Evolutionary conservation across 345 rosid genomes (phyloP), one percentile per base, ranked within the genome.

Genomic region (Syzygium aqueum): DNA sequence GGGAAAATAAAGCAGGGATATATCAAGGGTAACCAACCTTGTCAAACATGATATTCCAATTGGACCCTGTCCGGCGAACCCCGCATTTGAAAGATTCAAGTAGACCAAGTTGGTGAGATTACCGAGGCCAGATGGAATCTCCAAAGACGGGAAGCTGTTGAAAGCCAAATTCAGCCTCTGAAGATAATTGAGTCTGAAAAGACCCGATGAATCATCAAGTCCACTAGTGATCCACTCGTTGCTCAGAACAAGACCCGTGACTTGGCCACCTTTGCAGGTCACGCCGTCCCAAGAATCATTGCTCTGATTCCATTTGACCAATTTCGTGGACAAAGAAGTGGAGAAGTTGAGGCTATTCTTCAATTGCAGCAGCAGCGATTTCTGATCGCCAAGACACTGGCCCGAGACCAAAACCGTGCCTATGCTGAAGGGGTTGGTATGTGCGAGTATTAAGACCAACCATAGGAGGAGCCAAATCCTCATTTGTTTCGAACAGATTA

Each of bases 271-370:
- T 86, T 92, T 85, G 43, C 96, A 93, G 15, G 30, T 52, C 40
- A 94, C 90, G 16, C 96, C 95, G 3, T n/a, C 23, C 93, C 94
- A 94, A 1, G 53, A 92, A 86, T 89, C 88, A 3, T 43, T 15
- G 85, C n/a, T 57, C 10, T 43, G 84, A 85, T 83, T 84, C 94
- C 95, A 94, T 3, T 8, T 65, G 65, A 83, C 85, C 86, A 93
- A 54, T 53, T 84, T 88, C 0, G 27, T 22, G 8, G 93, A 91
- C 2, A 0, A 46, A 8, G 51, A 46, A 21, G 85, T 19, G 65
- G 49, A 0, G 85, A 87, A 90, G 10, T 8, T 17, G 65, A 94
- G 90, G 77, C 77, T 87, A 13, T 28, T 88, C 86, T 85, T 90
- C 84, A 93, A 53, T 85, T 85, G 87, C 10, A 93, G 89, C 86